Evolutionary conservation across 768 basidiomycete genomes (phyloP).

Genomic region (Pisolithus albus): DNA sequence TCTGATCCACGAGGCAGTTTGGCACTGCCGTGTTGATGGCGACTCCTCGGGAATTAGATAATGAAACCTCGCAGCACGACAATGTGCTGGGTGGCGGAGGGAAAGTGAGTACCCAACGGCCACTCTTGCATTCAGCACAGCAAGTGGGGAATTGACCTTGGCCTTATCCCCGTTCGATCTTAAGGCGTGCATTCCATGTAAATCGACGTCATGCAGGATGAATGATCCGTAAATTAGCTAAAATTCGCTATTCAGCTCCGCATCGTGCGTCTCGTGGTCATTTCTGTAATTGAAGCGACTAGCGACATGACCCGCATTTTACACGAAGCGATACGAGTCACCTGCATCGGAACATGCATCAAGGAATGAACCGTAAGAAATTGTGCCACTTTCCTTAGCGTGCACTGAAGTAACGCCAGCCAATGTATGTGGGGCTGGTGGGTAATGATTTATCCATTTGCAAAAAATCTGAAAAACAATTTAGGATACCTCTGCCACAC

Average conservation of each 20-base stretch:
- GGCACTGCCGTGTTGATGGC: constrained; percentile 22
- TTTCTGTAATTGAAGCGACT: not conserved
- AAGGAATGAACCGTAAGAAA: no score
- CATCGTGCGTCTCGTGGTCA: no score
- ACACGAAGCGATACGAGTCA: no score
- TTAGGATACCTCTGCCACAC: no score
- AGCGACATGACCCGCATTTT: no score
- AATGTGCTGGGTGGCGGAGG: constrained; percentile 43
- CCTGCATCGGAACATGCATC: no score
- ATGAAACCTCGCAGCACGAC: constrained; percentile 31
- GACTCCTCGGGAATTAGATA: constrained; percentile 29
- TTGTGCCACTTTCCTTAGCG: no score
- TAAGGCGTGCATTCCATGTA: not conserved
- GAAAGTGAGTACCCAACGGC: constrained; percentile 41
- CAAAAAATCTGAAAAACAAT: no score
- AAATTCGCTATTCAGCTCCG: not conserved
- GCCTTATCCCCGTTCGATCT: constrained; percentile 14
- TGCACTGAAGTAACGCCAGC: no score
- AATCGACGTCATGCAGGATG: not conserved
- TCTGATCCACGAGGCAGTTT: constrained; percentile 32
- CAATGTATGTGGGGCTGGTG: no score
- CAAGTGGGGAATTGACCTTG: constrained; percentile 34
- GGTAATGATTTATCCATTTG: no score
- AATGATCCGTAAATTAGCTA: not conserved
- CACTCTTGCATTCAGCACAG: constrained; percentile 34